A percentile compares a stretch with the other conserved stretches of the same genome.
These are phyloP conservation scores for Diaporthe velutina DNA, from an alignment of 2,329 filamentous ascomycete species.

Conservation along the genomic window DNA sequence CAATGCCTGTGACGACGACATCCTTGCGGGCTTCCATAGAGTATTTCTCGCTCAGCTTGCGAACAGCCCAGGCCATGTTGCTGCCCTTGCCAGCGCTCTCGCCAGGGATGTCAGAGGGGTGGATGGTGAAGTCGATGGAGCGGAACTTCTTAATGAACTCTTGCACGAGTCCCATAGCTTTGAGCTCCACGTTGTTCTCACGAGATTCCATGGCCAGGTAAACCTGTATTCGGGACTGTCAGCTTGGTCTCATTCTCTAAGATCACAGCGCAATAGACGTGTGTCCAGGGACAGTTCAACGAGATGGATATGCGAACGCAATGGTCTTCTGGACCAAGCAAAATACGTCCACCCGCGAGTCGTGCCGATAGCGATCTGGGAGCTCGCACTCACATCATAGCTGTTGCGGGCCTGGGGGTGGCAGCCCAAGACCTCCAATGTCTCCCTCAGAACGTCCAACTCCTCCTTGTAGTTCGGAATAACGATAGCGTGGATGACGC, in stretches of 20 bases:
- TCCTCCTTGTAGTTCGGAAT: conserved; percentile 84
- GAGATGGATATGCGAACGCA: not conserved
- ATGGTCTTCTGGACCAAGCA: not conserved
- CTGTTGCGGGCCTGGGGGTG: conserved; percentile 73
- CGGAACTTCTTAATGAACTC: conserved; percentile 75
- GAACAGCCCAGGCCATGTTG: conserved; percentile 79
- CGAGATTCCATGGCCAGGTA: conserved; percentile 81
- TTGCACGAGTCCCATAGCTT: conserved; percentile 72
- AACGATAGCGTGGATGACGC: conserved; percentile 74
- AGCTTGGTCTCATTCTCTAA: conserved; percentile 40
- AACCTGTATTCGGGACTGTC: conserved; percentile 59
- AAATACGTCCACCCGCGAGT: not conserved
- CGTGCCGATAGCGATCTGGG: not conserved
- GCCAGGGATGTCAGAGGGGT: conserved; percentile 74
- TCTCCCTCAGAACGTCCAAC: conserved; percentile 75
- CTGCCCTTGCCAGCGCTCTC: conserved; percentile 82
- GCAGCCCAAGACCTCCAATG: conserved; percentile 75
- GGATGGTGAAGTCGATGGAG: conserved; percentile 75
- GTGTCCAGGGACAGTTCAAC: conserved; percentile 13
- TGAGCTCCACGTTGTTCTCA: conserved; percentile 70
- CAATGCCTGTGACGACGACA: conserved; percentile 78
- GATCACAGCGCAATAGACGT: conserved; percentile 29
- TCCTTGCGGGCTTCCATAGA: conserved; percentile 65
- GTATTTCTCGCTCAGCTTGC: conserved; percentile 74
- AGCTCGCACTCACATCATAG: conserved; percentile 73